Percentiles rank a stretch among this genome's conserved stretches.
Evolutionary conservation across 1,139 yeast species (phyloP).

Genomic region (Wickerhamomyces sp.): DNA sequence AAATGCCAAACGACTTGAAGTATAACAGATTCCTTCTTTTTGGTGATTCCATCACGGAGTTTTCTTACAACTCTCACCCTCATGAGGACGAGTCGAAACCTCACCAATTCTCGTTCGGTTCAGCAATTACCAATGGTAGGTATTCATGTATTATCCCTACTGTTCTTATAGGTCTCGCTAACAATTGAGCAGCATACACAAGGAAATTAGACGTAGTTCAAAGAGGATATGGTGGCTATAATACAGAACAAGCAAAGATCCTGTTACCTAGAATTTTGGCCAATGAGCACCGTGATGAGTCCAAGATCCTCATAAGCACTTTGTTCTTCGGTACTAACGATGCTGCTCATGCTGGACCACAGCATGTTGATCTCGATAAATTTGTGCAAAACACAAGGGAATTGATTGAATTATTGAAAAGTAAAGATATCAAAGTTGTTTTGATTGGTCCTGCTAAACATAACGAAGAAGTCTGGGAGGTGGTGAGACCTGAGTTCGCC

Average conservation of each 20-base stretch:
- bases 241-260: constrained; percentile 44
- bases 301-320: constrained; percentile 40
- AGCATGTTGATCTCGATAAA: constrained; percentile 48
- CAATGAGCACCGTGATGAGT: constrained; percentile 34
- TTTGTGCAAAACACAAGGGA: constrained; percentile 42
- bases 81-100: constrained; percentile 2
- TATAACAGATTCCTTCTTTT: constrained; percentile 47
- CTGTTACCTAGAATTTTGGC: constrained; percentile 45
- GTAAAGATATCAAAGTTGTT: constrained; percentile 42
- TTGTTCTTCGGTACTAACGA: constrained; percentile 81
- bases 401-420: constrained; percentile 37
- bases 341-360: constrained; percentile 45
- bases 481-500: constrained; percentile 26
- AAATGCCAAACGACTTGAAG: neutral
- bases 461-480: constrained; percentile 39
- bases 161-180: too few relatives aligned
- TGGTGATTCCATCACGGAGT: constrained; percentile 71
- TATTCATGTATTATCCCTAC: too few relatives aligned
- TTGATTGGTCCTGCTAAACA: constrained; percentile 64
- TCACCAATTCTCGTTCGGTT: constrained; percentile 44
- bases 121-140: constrained; percentile 40
- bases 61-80: constrained; percentile 33
- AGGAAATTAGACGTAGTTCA: constrained; percentile 53
- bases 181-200: constrained; percentile 30
- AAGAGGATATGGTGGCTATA: constrained; percentile 64